Evolutionary conservation across 805 yeast species (phyloP).

Genomic region (Hanseniaspora clermontiae): DNA sequence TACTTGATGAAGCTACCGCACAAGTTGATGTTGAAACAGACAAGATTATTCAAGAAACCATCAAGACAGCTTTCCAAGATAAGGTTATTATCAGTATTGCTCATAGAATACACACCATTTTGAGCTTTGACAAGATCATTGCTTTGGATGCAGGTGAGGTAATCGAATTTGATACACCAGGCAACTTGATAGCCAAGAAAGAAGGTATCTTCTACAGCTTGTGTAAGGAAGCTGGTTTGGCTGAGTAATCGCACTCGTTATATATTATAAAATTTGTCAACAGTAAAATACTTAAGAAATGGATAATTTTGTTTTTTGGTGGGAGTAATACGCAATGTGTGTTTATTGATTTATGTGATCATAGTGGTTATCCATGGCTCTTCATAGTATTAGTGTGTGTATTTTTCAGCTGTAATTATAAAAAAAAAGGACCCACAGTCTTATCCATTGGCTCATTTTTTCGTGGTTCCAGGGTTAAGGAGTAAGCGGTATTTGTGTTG

Average conservation of each 20-base stretch:
- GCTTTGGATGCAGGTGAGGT: conserved; percentile 66
- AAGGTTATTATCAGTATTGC: conserved; percentile 77
- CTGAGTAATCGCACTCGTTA: not conserved
- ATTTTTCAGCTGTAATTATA: too few species aligned
- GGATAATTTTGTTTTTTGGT: too few species aligned
- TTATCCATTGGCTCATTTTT: too few species aligned
- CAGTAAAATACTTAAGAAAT: too few species aligned
- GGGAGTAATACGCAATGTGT: too few species aligned
- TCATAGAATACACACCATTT: conserved; percentile 68
- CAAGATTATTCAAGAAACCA: conserved; percentile 62
- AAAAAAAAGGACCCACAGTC: too few species aligned
- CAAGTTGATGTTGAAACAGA: conserved; percentile 83
- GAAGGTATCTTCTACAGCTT: conserved; percentile 66
- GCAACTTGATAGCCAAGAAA: conserved; percentile 47
- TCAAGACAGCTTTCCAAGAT: conserved; percentile 58
- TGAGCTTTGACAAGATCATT: conserved; percentile 66
- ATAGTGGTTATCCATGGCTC: too few species aligned
- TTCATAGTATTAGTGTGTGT: too few species aligned
- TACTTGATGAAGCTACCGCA: conserved; percentile 79
- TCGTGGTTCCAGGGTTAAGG: too few species aligned
- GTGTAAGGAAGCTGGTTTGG: conserved; percentile 69
- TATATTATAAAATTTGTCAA: too few species aligned
- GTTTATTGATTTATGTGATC: too few species aligned
- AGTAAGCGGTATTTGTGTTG: too few species aligned
- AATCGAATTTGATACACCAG: conserved; percentile 66